Percentiles rank a stretch among this genome's conserved stretches.
phyloP scores from a whole-genome alignment of 1,284 basidiomycete species.

The Pisolithus thermaeus region DNA sequence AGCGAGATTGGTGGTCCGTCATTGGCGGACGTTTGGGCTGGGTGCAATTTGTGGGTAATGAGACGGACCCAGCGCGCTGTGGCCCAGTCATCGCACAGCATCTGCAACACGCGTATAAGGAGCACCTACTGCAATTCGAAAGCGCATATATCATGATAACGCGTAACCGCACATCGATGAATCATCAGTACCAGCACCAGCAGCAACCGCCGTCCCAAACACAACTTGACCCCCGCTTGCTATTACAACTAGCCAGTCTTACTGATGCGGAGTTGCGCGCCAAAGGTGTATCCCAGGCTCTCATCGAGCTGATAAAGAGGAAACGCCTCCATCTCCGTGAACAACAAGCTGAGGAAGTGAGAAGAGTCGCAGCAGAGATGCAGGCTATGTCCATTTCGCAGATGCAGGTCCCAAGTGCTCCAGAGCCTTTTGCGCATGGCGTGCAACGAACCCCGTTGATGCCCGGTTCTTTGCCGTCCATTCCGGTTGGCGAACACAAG shows the following conservation, averaged over 20 bases:
- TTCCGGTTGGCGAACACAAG: slow-evolving; percentile 19
- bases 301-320: slow-evolving; percentile 53
- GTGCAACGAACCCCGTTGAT: slow-evolving; percentile 16
- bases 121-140: slow-evolving; percentile 55
- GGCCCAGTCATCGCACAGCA: slow-evolving; percentile 56
- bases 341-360: slow-evolving; percentile 19
- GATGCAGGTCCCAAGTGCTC: slow-evolving; percentile 12
- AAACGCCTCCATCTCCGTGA: slow-evolving; percentile 36
- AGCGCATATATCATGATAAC: slow-evolving; percentile 39
- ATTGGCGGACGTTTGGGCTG: slow-evolving; percentile 62
- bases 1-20: slow-evolving; percentile 55
- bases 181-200: slow-evolving; percentile 11
- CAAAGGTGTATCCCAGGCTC: slow-evolving; percentile 40
- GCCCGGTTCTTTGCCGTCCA: slow-evolving; percentile 10
- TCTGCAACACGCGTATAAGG: slow-evolving; percentile 54
- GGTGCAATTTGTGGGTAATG: slow-evolving; percentile 51
- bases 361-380: slow-evolving; percentile 22
- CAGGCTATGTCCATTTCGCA: slow-evolving; percentile 13
- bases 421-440: slow-evolving; percentile 18
- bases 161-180: slow-evolving; percentile 11
- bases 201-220: slow-evolving; percentile 18
- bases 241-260: slow-evolving; percentile 16
- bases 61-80: slow-evolving; percentile 49
- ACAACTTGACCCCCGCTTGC: slow-evolving; percentile 30
- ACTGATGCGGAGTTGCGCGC: slow-evolving; percentile 47